Conservation (phyloP, 1,139 yeast species). For the Arxiozyma slooffiae region DNA sequence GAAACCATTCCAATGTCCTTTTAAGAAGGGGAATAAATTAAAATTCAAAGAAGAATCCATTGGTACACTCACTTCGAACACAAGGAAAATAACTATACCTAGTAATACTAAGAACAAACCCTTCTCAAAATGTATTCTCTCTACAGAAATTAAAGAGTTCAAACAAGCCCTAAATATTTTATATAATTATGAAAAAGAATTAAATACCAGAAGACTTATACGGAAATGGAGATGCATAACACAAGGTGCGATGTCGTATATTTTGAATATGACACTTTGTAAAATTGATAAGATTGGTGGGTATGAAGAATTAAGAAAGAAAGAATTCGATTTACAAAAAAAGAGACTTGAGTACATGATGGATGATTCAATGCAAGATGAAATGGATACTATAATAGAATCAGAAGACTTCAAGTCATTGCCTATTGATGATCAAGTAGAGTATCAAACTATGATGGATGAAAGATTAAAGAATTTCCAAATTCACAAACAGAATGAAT, state of each 20-base stretch:
- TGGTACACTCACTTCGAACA: too few species aligned
- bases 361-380: conserved; percentile 32
- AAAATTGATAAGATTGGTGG: conserved; percentile 40
- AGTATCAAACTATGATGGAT: conserved; percentile 23
- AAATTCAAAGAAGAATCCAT: neutral
- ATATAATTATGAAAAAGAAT: conserved; percentile 21
- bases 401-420: conserved; percentile 33
- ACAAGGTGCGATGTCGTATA: conserved; percentile 36
- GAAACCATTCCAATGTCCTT: neutral
- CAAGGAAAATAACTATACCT: neutral
- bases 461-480: conserved; percentile 19
- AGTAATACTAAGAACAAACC: neutral
- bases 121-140: neutral
- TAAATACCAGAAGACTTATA: conserved; percentile 27
- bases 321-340: conserved; percentile 31
- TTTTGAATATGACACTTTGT: conserved; percentile 34
- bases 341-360: conserved; percentile 29
- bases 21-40: neutral
- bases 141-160: conserved; percentile 27
- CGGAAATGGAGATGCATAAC: conserved; percentile 39
- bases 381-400: conserved; percentile 31
- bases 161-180: conserved; percentile 33
- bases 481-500: conserved; percentile 19
- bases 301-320: conserved; percentile 33
- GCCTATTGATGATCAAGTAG: conserved; percentile 30